A percentile compares a stretch with the other conserved stretches of the same genome.
Conservation (phyloP, 495 filamentous ascomycete genomes). For the Tetracladium setigerum region DNA sequence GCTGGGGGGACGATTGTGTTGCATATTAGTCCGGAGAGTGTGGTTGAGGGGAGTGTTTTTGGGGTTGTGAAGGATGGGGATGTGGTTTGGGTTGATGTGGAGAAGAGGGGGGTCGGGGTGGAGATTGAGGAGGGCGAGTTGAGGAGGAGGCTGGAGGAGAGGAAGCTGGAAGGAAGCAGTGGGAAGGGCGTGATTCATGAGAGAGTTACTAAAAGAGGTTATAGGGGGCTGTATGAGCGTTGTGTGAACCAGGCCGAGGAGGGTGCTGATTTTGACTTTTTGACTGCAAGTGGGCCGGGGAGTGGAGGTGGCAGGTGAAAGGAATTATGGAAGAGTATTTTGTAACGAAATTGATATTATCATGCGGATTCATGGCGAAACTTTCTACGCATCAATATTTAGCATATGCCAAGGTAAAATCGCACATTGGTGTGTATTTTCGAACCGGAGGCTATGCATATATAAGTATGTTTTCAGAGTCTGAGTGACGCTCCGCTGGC, state of each 20-base stretch:
- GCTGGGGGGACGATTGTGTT: slow-evolving; percentile 62
- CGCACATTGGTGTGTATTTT: too few relatives aligned
- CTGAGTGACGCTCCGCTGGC: too few relatives aligned
- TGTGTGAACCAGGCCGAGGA: slow-evolving; percentile 57
- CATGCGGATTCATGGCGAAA: too few relatives aligned
- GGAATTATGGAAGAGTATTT: too few relatives aligned
- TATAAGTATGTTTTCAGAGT: too few relatives aligned
- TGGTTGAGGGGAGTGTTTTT: slow-evolving; percentile 44
- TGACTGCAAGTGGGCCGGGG: slow-evolving; percentile 38
- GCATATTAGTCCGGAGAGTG: slow-evolving; percentile 57
- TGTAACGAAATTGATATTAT: too few relatives aligned
- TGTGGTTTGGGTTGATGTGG: slow-evolving; percentile 45
- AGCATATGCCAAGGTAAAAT: too few relatives aligned
- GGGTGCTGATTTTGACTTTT: slow-evolving; percentile 59
- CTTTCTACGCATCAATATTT: too few relatives aligned
- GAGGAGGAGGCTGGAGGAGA: slow-evolving; percentile 21
- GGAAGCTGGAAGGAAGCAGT: too few relatives aligned
- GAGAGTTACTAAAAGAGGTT: slow-evolving; percentile 42
- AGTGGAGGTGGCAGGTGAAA: not conserved
- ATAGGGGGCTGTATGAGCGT: slow-evolving; percentile 56
- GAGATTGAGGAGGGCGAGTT: slow-evolving; percentile 8
- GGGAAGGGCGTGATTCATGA: too few relatives aligned
- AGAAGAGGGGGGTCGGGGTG: slow-evolving; percentile 18
- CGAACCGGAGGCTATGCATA: too few relatives aligned
- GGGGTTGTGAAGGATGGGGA: slow-evolving; percentile 56